Evolutionary conservation across 2,329 filamentous ascomycete species (phyloP).

Genomic region (Phoma sp.): DNA sequence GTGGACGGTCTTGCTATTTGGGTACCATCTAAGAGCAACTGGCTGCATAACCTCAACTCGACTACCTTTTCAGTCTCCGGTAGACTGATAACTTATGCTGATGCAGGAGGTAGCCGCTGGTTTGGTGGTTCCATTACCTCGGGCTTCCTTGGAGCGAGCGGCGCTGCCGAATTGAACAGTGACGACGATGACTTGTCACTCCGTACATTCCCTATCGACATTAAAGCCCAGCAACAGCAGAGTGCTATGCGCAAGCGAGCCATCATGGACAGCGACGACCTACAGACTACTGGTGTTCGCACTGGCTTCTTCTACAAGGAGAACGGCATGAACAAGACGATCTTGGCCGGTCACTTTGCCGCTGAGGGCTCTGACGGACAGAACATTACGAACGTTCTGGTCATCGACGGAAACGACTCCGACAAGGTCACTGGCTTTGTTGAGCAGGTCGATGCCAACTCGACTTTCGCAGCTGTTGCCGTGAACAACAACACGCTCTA

Average conservation of each 20-base stretch:
- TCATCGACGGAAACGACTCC: slow-evolving; percentile 78
- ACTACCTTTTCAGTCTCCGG: slow-evolving; percentile 73
- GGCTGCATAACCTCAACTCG: slow-evolving; percentile 78
- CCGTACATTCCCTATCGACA: slow-evolving; percentile 53
- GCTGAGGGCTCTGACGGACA: slow-evolving; percentile 72
- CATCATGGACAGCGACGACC: slow-evolving; percentile 51
- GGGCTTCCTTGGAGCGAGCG: slow-evolving; percentile 73
- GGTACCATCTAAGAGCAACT: slow-evolving; percentile 84
- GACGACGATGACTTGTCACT: slow-evolving; percentile 39
- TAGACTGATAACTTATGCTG: slow-evolving; percentile 72
- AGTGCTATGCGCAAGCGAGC: slow-evolving; percentile 50
- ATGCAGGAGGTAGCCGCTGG: slow-evolving; percentile 65
- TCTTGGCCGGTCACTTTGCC: slow-evolving; percentile 86
- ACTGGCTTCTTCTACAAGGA: slow-evolving; percentile 79
- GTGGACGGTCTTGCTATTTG: slow-evolving; percentile 86
- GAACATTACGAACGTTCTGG: slow-evolving; percentile 76
- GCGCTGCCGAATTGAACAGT: slow-evolving; percentile 69
- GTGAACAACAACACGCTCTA: slow-evolving; percentile 64
- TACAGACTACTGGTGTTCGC: slow-evolving; percentile 70
- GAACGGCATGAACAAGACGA: slow-evolving; percentile 77
- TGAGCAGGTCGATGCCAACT: slow-evolving; percentile 70
- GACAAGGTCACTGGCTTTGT: slow-evolving; percentile 73
- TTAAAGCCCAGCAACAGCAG: slow-evolving; percentile 38
- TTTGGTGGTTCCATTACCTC: slow-evolving; percentile 86
- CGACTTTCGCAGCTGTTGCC: slow-evolving; percentile 75